Evolutionary conservation across 495 filamentous ascomycete genomes (phyloP).

Genomic region (Talaromyces proteolyticus): DNA sequence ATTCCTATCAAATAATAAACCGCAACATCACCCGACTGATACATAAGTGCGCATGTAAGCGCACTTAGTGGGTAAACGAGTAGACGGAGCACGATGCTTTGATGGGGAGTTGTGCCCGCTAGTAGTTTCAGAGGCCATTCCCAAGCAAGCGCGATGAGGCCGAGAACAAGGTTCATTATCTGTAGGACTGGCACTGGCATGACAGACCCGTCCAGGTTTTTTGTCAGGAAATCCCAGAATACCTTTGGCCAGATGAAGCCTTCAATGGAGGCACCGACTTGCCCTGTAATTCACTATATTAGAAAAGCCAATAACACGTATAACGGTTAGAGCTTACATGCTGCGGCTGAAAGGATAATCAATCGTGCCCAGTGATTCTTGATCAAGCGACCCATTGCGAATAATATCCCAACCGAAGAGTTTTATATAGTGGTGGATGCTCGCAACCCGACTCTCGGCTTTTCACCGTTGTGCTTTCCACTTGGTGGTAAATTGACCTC

Average conservation of each 20-base stretch:
- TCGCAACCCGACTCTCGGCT: not conserved
- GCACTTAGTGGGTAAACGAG: conserved; percentile 76
- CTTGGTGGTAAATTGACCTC: too few relatives aligned
- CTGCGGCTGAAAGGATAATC: conserved; percentile 78
- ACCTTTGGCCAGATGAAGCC: conserved; percentile 99
- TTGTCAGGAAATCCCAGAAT: conserved; percentile 95
- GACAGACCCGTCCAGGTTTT: conserved; percentile 80
- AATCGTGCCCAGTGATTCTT: conserved; percentile 98
- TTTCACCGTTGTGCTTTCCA: too few relatives aligned
- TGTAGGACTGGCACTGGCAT: conserved; percentile 87
- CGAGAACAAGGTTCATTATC: conserved; percentile 90
- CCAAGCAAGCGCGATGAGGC: conserved; percentile 72
- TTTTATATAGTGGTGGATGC: conserved; percentile 14
- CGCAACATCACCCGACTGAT: conserved; percentile 88
- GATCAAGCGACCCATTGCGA: conserved; percentile 94
- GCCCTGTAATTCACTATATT: conserved; percentile 53
- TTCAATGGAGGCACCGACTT: conserved; percentile 77
- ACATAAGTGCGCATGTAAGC: conserved; percentile 71
- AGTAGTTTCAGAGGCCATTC: conserved; percentile 78
- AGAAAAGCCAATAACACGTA: not conserved
- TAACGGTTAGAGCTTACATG: conserved; percentile 53
- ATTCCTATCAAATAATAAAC: conserved; percentile 89
- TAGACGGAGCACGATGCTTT: conserved; percentile 80
- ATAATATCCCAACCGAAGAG: too few relatives aligned
- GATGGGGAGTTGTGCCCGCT: conserved; percentile 66